A percentile compares a stretch with the other conserved stretches of the same genome.
Conservation (phyloP, 495 filamentous ascomycete species). For the Xylaria flabelliformis region DNA sequence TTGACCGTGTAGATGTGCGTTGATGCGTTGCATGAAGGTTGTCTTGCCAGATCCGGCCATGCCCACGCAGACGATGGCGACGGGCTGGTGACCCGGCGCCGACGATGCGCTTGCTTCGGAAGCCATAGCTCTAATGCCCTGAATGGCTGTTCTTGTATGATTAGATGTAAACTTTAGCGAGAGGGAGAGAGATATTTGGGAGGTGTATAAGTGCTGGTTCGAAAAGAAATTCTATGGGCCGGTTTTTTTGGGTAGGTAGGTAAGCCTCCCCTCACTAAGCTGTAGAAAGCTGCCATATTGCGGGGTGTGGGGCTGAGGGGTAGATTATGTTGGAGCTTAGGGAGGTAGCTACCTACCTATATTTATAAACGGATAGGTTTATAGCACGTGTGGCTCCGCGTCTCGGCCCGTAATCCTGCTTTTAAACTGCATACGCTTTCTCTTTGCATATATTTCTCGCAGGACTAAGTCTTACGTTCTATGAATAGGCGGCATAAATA, state of each 20-base stretch:
- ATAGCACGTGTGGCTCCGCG: too few species aligned
- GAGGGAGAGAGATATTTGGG: not conserved
- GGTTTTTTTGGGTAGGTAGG: not conserved
- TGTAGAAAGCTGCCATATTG: conserved; percentile 7
- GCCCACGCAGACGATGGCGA: conserved; percentile 90
- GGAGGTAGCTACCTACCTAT: too few species aligned
- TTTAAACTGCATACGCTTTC: too few species aligned
- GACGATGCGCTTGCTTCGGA: conserved; percentile 25
- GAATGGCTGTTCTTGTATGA: not conserved
- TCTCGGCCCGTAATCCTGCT: too few species aligned
- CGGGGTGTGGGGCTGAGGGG: conserved; percentile 18
- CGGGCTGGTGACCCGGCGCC: conserved; percentile 39
- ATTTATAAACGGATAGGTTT: too few species aligned
- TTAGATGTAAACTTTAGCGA: not conserved
- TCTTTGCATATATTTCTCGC: too few species aligned
- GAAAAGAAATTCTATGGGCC: not conserved
- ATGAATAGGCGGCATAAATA: too few species aligned
- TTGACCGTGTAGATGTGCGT: conserved; percentile 82
- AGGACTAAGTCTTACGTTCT: too few species aligned
- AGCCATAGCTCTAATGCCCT: conserved; percentile 4
- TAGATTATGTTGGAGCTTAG: not conserved
- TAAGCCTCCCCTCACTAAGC: not conserved
- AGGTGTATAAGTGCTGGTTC: not conserved
- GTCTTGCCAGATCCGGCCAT: conserved; percentile 99
- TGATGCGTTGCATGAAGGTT: conserved; percentile 98